Evolutionary conservation across 768 basidiomycete genomes (phyloP), one percentile per base, ranked within the genome.

Genomic region (Hericium erinaceus): DNA sequence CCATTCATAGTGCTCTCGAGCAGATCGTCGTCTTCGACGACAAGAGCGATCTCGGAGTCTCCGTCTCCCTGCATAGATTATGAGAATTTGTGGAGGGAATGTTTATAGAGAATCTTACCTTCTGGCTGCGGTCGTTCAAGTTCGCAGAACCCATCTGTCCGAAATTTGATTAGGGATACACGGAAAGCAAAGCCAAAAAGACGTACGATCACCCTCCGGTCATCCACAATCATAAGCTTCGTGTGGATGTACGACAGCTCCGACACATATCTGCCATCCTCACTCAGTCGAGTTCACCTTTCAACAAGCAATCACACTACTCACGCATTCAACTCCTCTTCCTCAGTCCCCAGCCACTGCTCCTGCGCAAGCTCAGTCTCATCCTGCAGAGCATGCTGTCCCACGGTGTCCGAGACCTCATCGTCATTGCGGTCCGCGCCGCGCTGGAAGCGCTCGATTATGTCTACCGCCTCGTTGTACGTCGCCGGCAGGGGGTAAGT

Each of bases 211-310:
- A 97, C 93, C 39, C 85, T 78, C 37, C 82, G 78, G 67, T 98
- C 95, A 66, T 97, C 95, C 39, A 97, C 91, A 55, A 95, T 90
- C 94, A 97, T 95, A 24, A 95, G 68, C 74, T 93, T 93, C 22
- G 82, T 83, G 68, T 93, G 91, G 58, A 93, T 92, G 64, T 92
- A 92, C 20, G 87, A 71, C 63, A 88, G 60, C 71, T 91, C 87
- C n/a, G 85, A 83, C 18, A 90, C 82, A 70, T 90, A 92, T 55
- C 87, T 87, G 60, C 26, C n/a, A 11, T 55, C 58, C 66, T 12
- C 40, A 51, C 72, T 73, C 9, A 68, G 18, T 33, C 15, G 37
- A 39, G 41, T 39, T 16, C 37, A 16, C 6, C 22, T n/a, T 13
- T 24, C 38, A 22, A 38, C 15, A 9, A 39, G 40, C 12, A 41